These are phyloP conservation scores for Cryphonectria japonica DNA, from an alignment of 2,329 filamentous ascomycete genomes.

Conservation along the genomic window DNA sequence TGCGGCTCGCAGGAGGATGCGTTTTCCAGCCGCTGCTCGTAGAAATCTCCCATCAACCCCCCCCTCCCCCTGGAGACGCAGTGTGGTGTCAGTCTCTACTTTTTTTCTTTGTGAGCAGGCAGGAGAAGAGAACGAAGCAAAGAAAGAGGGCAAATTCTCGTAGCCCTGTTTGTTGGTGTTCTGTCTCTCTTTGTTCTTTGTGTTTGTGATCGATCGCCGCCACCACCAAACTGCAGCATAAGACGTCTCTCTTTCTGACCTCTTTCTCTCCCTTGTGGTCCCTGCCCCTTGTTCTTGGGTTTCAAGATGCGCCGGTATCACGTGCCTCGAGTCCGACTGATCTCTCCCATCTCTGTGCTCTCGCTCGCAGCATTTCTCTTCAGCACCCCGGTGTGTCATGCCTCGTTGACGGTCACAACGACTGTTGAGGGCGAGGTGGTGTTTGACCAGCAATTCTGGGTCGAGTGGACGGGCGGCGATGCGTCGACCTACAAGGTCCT, in stretches of 20 bases:
- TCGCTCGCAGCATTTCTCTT: neutral
- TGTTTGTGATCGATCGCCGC: neutral
- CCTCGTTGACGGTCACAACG: neutral
- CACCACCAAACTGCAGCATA: neutral
- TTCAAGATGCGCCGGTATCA: constrained; percentile 5
- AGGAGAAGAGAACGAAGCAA: no score
- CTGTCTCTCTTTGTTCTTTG: neutral
- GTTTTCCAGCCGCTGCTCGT: neutral
- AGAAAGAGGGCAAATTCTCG: neutral
- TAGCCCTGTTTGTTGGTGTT: neutral
- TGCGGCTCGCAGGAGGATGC: neutral
- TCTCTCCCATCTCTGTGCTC: neutral
- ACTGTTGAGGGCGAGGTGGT: constrained; percentile 8
- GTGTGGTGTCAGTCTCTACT: neutral
- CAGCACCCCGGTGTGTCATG: neutral
- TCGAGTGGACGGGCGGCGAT: constrained; percentile 8
- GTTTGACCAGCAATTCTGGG: constrained; percentile 1
- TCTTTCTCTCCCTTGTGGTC: neutral
- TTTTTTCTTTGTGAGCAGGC: neutral
- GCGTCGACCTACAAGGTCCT: constrained; percentile 3
- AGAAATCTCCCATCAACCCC: neutral
- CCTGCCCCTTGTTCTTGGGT: neutral
- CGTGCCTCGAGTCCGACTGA: neutral
- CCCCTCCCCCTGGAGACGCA: neutral
- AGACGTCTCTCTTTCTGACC: neutral